Evolutionary conservation across 306 rosid genomes (phyloP).

Genomic region (Fagus crenata): DNA sequence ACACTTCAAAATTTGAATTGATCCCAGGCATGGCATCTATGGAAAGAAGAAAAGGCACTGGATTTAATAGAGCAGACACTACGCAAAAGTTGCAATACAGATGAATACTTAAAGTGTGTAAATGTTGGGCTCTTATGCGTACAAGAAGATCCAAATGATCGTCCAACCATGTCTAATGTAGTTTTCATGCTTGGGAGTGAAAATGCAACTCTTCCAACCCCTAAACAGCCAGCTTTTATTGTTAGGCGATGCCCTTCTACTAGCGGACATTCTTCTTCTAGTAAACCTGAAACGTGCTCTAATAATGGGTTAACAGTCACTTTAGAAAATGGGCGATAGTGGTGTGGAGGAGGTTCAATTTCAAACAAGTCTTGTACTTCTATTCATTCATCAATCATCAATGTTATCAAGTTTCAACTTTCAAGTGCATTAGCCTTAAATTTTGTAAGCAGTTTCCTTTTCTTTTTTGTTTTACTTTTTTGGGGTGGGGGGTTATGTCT

Average conservation of each 20-base stretch:
- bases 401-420: background rate
- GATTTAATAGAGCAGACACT: conserved; percentile 57
- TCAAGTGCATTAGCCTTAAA: background rate
- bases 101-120: conserved; percentile 58
- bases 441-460: background rate
- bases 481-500: too few species aligned
- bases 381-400: conserved; percentile 4
- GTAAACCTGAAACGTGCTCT: conserved; percentile 65
- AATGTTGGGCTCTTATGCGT: conserved; percentile 63
- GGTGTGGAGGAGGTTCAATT: background rate
- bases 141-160: conserved; percentile 71
- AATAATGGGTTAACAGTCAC: conserved; percentile 73
- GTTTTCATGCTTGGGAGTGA: conserved; percentile 70
- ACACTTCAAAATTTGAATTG: background rate
- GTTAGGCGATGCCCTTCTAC: conserved; percentile 70
- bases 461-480: background rate
- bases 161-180: conserved; percentile 66
- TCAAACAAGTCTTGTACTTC: background rate
- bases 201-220: conserved; percentile 53
- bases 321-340: conserved; percentile 61
- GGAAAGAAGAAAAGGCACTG: conserved; percentile 60
- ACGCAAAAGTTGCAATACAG: conserved; percentile 42
- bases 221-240: conserved; percentile 68
- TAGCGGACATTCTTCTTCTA: conserved; percentile 62
- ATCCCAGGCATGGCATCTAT: conserved; percentile 66